Conservation (phyloP, 495 filamentous ascomycete species). For the Tuber magnatum region DNA sequence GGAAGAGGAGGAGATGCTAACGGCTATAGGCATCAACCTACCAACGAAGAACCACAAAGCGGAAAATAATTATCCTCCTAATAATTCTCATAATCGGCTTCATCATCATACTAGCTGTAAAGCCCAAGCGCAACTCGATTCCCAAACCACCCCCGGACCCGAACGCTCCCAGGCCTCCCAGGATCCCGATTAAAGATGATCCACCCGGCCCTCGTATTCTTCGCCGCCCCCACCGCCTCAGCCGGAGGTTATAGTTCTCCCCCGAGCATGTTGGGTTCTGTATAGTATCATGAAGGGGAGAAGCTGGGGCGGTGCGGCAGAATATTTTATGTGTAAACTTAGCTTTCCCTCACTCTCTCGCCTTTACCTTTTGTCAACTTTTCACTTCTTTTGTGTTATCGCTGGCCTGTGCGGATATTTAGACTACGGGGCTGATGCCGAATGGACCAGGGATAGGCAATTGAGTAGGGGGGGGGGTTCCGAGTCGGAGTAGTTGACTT, state of each 20-base stretch:
- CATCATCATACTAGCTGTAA: constrained; percentile 77
- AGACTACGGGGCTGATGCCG: background rate
- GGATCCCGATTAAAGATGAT: constrained; percentile 32
- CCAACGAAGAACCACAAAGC: constrained; percentile 77
- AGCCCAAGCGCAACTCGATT: constrained; percentile 54
- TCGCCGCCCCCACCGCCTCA: background rate
- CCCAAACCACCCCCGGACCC: constrained; percentile 18
- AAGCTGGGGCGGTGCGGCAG: background rate
- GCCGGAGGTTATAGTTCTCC: background rate
- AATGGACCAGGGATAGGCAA: background rate
- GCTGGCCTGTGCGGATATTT: background rate
- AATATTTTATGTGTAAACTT: background rate
- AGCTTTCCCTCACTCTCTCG: background rate
- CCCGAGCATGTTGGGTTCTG: background rate
- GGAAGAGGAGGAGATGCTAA: background rate
- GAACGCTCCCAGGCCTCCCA: constrained; percentile 24
- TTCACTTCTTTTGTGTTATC: background rate
- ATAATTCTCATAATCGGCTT: constrained; percentile 72
- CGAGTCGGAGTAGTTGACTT: background rate
- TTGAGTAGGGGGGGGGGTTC: background rate
- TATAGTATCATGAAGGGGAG: background rate
- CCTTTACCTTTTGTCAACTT: background rate
- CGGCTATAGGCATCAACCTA: constrained; percentile 62
- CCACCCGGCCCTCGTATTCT: constrained; percentile 4
- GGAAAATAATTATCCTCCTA: constrained; percentile 84